Conservation (phyloP, 73 alveolate species). For the Paramecium octaurelia region DNA sequence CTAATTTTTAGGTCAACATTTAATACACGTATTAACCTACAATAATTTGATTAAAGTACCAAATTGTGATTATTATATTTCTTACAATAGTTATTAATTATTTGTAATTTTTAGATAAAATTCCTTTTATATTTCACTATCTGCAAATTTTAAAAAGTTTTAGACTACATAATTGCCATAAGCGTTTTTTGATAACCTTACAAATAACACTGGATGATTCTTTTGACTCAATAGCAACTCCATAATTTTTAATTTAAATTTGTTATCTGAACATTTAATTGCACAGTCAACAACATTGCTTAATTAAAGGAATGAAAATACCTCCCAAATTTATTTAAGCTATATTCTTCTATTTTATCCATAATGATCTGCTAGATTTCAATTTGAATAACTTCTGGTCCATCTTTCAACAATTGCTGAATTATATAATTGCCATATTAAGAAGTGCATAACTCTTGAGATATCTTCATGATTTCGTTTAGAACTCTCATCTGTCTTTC, state of each 20-base stretch:
- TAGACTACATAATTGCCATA: conserved; percentile 35
- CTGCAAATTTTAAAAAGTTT: not conserved
- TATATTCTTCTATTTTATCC: conserved; percentile 58
- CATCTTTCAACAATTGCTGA: conserved; percentile 62
- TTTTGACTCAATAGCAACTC: not conserved
- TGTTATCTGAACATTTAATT: conserved; percentile 68
- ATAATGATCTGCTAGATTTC: conserved; percentile 40
- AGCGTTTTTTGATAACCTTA: not conserved
- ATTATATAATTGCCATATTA: conserved; percentile 77
- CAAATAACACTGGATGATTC: not conserved
- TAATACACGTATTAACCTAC: conserved; percentile 15
- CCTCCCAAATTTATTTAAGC: conserved; percentile 74
- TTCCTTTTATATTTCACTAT: not conserved
- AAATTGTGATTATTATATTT: conserved; percentile 22
- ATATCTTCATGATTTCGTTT: conserved; percentile 59
- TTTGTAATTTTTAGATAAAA: not conserved
- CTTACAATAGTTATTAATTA: not conserved
- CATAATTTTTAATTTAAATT: conserved; percentile 11
- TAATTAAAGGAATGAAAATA: not conserved
- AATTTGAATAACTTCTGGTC: conserved; percentile 62
- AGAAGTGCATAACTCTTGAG: conserved; percentile 67
- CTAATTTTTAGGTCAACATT: not conserved
- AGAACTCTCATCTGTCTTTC: conserved; percentile 60
- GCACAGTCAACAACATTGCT: conserved; percentile 78
- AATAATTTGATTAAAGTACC: not conserved